Base-by-base conservation (phyloP, 2,329 filamentous ascomycete species). In the Colletotrichum liaoningense region DNA sequence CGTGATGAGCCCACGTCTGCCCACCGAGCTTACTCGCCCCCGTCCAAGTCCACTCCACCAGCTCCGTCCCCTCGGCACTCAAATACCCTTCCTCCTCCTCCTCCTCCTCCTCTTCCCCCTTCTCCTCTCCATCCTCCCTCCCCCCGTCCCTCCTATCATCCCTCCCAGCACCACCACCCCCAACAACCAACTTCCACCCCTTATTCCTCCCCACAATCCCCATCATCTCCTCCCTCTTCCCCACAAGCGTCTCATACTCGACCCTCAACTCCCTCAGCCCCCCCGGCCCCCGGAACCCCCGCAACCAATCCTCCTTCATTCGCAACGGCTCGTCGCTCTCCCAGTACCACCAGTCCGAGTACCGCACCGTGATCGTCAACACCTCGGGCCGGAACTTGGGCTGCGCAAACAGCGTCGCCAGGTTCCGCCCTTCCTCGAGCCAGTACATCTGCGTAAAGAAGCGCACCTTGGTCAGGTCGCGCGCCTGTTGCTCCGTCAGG, bases 291-390 rank as follows among this genome's bases (percentile, higher is more conserved):
- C 1, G 80, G 62, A 0, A 16, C 49, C 5, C 76, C 33, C n/a
- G 6, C 30, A 86, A 80, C 85, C 86, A 87, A 0, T 46, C 11
- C 1, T 78, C 79, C 1, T 79, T 75, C 33, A 87, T 82, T 5
- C 75, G 71, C 6, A 88, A 77, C 2, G 79, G 79, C 4, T 76
- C 55, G 63, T 86, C 80, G 0, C 62, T 0, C 75, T 87, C 84
- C 86, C 85, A 86, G 22, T 63, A 78, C 84, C 84, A 87, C 80
- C 86, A 88, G 73, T 88, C 87, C 2, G 86, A 82, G 70, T 88
- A 87, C 0, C 86, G 83, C 8, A 89, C 81, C 0, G 86, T 88
- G 12, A 89, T 76, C 0, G 82, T 85, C 1, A 88, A 63, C 2
- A 72, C 76, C 1, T 77, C 79, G 0, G 85, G 84, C 7, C 77